These are phyloP conservation scores for Hypholoma fasciculare DNA, from an alignment of 768 basidiomycete genomes.

Conservation along the genomic window DNA sequence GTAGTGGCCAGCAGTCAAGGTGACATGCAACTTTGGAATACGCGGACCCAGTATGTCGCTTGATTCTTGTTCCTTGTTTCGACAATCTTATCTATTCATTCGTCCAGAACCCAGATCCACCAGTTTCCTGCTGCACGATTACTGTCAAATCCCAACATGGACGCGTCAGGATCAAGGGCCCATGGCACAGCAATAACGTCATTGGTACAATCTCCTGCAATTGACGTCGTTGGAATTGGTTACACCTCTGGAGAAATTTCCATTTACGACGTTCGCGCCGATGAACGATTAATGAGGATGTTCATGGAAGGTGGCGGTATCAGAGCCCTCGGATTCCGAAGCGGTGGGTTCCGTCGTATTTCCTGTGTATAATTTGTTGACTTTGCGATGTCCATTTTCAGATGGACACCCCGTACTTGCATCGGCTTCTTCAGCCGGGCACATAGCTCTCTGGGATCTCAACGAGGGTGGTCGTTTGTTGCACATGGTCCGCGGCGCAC, in stretches of 20 bases:
- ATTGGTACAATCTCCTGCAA: slow-evolving; percentile 88
- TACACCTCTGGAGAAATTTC: slow-evolving; percentile 86
- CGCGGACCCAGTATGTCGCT: slow-evolving; percentile 63
- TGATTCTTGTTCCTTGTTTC: neutral
- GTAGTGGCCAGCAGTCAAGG: slow-evolving; percentile 84
- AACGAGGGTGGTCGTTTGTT: slow-evolving; percentile 78
- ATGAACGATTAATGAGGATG: slow-evolving; percentile 86
- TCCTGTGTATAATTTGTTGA: neutral
- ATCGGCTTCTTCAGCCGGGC: slow-evolving; percentile 82
- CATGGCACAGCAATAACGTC: slow-evolving; percentile 62
- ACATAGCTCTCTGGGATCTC: slow-evolving; percentile 93
- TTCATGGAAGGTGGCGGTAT: slow-evolving; percentile 88
- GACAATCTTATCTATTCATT: neutral
- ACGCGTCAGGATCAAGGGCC: slow-evolving; percentile 25
- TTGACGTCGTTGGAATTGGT: slow-evolving; percentile 95
- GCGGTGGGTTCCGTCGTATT: slow-evolving; percentile 46
- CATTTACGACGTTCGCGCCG: slow-evolving; percentile 87
- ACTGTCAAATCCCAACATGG: slow-evolving; percentile 35
- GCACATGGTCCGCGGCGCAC: slow-evolving; percentile 85
- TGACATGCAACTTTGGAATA: slow-evolving; percentile 90
- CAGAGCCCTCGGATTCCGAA: slow-evolving; percentile 79
- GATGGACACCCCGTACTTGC: slow-evolving; percentile 90
- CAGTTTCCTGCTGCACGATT: slow-evolving; percentile 63
- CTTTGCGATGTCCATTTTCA: slow-evolving; percentile 23
- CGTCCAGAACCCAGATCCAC: slow-evolving; percentile 75